Base-by-base conservation (phyloP, 1,284 basidiomycete genomes). In the Heterobasidion irregulare region DNA sequence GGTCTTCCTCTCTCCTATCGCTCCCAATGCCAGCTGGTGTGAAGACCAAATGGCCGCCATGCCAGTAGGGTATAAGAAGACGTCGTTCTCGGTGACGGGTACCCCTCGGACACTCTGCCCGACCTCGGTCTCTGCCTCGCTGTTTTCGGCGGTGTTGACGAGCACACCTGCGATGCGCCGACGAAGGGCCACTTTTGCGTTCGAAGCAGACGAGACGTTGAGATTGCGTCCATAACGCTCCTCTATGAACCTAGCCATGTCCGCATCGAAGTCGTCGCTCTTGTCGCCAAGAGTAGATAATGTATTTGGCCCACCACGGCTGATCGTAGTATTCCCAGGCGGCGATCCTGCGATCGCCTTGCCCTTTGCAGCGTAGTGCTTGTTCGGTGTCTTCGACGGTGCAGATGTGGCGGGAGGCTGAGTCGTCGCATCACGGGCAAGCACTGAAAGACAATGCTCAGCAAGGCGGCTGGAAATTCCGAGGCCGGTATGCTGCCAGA, bases 191-290 rank as follows among this genome's bases (percentile, higher is more conserved):
- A 84, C 79, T 70, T 98, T 98, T 8, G 94, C 80, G 70, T 97
- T 97, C 7, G 94, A 93, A 2, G 84, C 79, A 1, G 80, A 75
- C 0, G 89, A 89, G 19, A 84, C 82, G 34, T 80, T 75, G 2
- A 98, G 74, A 65, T 98, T 98, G 5, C 97, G 84, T 0, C 94
- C 96, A 63, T 98, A 99, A 18, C 95, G 85, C 70, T 99, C 95
- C 69, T 99, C 97, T 43, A 99, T 76, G 63, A 89, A 89, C 18
- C 72, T 71, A 5, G 66, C 66, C 53, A 82, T 79, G 59, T 88
- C 84, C 35, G 65, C 63, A 55, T 69, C 74, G 44, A 84, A 63
- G 2, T 65, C 64, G 44, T 79, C 76, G 1, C 58, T 61, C 0
- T 55, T 59, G 19, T 57, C 52, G n/a, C 61, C 58, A 1, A 53